Base-by-base conservation (phyloP, 768 basidiomycete genomes). In the Hygrophorus pudorinus region DNA sequence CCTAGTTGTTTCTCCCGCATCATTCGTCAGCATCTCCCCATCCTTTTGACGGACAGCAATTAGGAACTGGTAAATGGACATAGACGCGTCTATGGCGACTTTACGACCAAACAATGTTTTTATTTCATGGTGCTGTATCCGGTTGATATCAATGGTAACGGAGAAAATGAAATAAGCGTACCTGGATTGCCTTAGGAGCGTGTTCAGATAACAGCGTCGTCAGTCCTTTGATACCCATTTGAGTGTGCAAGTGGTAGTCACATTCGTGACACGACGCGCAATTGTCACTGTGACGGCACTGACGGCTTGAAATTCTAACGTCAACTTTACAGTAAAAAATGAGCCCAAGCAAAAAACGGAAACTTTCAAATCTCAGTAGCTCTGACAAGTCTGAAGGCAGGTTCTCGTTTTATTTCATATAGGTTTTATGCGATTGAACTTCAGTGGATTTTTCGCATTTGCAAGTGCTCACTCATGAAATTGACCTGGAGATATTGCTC, bases 51-150 rank as follows among this genome's bases (percentile, higher is more conserved):
- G 76, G 9, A 98, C 96, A 14, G 96, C 96, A 47, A 99, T 98
- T 47, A 99, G 78, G 64, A 99, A 99, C 59, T 94, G 91, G 71
- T 92, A 94, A 41, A 93, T 92, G 2, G 83, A 87, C 88, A 92
- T 91, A 48, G 88, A 92, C 59, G 96, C 96, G 71, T 99, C 96
- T 52, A 99, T 90, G 47, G 94, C 94, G 52, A 98, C 92, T 69
- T 97, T 98, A 54, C 96, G 81, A 1, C 96, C 94, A 53, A 99
- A 98, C 35, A 99, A 80, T 18, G 89, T 92, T 67, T 96, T 94
- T 45, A 97, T 97, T 31, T 94, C 89, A 59, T 93, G 89, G 53
- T 93, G 90, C 61, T 83, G 30, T 12, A n/a, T 13, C 18, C 9
- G 16, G 21, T 20, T 24, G 13, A 16, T 24, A 18, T 13, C 3